phyloP scores from a whole-genome alignment of 2,329 filamentous ascomycete genomes.

The Clarireedia paspali region DNA sequence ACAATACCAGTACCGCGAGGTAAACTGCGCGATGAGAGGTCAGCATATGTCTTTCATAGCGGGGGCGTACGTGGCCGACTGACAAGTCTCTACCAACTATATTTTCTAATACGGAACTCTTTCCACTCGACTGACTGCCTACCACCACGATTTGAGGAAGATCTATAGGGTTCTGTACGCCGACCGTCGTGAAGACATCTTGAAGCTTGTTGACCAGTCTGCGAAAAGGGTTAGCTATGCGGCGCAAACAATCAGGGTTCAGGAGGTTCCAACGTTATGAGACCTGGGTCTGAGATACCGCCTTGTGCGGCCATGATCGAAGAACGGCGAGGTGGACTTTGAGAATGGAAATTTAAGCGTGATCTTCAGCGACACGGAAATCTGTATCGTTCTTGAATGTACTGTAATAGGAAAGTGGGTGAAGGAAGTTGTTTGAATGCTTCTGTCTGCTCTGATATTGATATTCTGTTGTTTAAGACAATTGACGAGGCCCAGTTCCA shows the following conservation, averaged over 20 bases:
- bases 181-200: constrained; percentile 97
- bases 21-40: constrained; percentile 49
- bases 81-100: constrained; percentile 99
- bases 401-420: neutral
- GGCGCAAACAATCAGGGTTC: constrained; percentile 17
- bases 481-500: constrained; percentile 5
- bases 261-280: constrained; percentile 49
- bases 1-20: constrained; percentile 97
- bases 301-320: constrained; percentile 32
- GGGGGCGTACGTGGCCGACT: constrained; percentile 34
- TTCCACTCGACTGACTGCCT: constrained; percentile 96
- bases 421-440: neutral
- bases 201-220: constrained; percentile 97
- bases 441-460: neutral
- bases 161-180: constrained; percentile 98
- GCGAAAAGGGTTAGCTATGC: constrained; percentile 21
- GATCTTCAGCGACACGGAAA: neutral
- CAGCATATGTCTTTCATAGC: constrained; percentile 20
- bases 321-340: neutral
- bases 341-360: neutral
- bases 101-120: constrained; percentile 98
- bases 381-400: neutral
- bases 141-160: constrained; percentile 97
- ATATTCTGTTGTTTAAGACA: constrained; percentile 10
- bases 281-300: constrained; percentile 58